phyloP scores from a whole-genome alignment of 768 basidiomycete species.

The Cyclocybe cylindracea region DNA sequence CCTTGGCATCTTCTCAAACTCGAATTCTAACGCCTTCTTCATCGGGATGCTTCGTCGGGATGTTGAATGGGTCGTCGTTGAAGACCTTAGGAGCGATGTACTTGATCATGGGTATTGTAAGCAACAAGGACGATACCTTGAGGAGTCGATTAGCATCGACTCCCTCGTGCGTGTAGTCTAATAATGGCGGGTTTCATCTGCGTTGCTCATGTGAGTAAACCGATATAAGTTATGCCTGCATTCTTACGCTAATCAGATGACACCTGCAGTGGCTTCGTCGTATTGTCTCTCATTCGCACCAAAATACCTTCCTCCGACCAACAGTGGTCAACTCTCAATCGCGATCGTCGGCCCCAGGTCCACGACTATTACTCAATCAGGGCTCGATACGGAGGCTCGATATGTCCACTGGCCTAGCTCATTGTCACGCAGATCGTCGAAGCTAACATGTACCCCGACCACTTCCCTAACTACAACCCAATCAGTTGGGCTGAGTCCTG shows the following conservation, averaged over 20 bases:
- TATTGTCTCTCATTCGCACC: constrained; percentile 32
- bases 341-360: constrained; percentile 54
- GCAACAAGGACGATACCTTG: constrained; percentile 10
- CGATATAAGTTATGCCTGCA: not conserved
- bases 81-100: constrained; percentile 51
- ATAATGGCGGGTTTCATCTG: constrained; percentile 62
- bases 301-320: not conserved
- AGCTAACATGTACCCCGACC: constrained; percentile 43
- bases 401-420: constrained; percentile 48
- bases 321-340: not conserved
- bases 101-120: constrained; percentile 60
- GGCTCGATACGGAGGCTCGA: constrained; percentile 52
- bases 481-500: constrained; percentile 45
- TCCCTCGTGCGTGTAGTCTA: constrained; percentile 31
- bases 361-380: constrained; percentile 58
- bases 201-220: constrained; percentile 51
- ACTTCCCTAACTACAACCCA: constrained; percentile 49
- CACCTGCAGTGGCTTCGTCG: constrained; percentile 44
- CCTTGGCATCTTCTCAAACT: constrained; percentile 58
- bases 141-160: not conserved
- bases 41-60: constrained; percentile 33
- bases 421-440: constrained; percentile 46
- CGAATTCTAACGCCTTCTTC: constrained; percentile 41
- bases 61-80: constrained; percentile 42
- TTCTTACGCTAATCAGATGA: not conserved